Conservation (phyloP, 129 eudicot species). For the Centella asiatica region DNA sequence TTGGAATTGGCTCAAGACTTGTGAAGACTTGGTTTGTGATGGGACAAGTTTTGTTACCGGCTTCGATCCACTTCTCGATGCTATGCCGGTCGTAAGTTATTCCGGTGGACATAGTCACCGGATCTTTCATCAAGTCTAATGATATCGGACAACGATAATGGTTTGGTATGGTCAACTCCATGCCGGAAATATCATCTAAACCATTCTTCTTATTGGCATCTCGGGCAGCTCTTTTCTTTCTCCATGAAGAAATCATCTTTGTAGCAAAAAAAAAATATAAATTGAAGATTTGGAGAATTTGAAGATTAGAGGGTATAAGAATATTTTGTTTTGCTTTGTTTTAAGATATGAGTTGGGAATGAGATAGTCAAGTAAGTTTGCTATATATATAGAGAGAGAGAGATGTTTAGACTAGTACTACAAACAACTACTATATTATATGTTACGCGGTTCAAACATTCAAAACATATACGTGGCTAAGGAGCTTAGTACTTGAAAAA, state of each 20-base stretch:
- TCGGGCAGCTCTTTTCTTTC: slow-evolving; percentile 33
- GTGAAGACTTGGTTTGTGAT: slow-evolving; percentile 26
- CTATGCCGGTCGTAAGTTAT: slow-evolving; percentile 46
- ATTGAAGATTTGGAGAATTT: background rate
- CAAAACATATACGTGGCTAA: background rate
- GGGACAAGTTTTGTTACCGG: slow-evolving; percentile 51
- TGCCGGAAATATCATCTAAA: slow-evolving; percentile 12
- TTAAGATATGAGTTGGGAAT: background rate
- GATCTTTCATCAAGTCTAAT: slow-evolving; percentile 61
- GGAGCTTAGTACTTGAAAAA: background rate
- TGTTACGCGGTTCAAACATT: slow-evolving; percentile 25
- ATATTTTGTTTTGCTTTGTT: background rate
- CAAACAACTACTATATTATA: background rate
- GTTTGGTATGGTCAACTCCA: slow-evolving; percentile 35
- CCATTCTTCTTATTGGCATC: slow-evolving; percentile 27
- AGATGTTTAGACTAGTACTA: no score
- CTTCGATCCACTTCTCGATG: slow-evolving; percentile 55
- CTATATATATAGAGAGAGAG: no score
- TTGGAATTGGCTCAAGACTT: slow-evolving; percentile 38
- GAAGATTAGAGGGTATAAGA: background rate
- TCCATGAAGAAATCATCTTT: slow-evolving; percentile 38
- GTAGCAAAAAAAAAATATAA: background rate
- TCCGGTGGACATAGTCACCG: slow-evolving; percentile 57
- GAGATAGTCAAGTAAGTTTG: background rate
- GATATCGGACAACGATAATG: slow-evolving; percentile 60